These are phyloP conservation scores for Dysphania ambrosioides DNA, from an alignment of 148 eudicot genomes.

Conservation along the genomic window DNA sequence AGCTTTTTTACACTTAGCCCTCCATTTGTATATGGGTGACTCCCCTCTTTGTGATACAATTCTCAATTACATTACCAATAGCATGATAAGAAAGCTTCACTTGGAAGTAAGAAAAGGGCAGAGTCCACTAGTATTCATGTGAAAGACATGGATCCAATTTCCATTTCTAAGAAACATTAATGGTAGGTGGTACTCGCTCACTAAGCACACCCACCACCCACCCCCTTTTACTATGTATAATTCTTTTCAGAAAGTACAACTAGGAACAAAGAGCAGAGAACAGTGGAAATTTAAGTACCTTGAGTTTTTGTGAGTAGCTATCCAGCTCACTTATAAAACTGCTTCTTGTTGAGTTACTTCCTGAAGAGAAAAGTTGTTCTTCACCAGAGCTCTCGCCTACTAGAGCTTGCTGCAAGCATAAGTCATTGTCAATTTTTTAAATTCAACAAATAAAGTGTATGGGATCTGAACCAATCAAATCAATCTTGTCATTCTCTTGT, in stretches of 20 bases:
- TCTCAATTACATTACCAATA: too few species aligned
- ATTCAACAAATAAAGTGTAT: background rate
- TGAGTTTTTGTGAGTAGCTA: slow-evolving; percentile 57
- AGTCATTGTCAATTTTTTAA: background rate
- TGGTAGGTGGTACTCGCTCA: background rate
- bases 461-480: background rate
- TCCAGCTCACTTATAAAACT: slow-evolving; percentile 56
- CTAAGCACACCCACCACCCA: background rate
- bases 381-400: slow-evolving; percentile 92
- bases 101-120: background rate
- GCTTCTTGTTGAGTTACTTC: slow-evolving; percentile 41
- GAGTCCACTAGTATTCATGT: background rate
- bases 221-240: too few species aligned
- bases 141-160: background rate
- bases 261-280: background rate
- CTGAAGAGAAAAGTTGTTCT: slow-evolving; percentile 86
- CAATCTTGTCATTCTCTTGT: background rate
- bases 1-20: background rate
- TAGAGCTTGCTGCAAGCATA: slow-evolving; percentile 78
- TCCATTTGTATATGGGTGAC: background rate
- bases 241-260: background rate
- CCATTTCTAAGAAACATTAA: background rate
- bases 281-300: slow-evolving; percentile 36
- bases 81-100: too few species aligned
- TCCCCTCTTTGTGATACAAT: too few species aligned